Base-by-base conservation (phyloP, 371 early-diverging fungal species). In the Capillidium rhysosporum region DNA sequence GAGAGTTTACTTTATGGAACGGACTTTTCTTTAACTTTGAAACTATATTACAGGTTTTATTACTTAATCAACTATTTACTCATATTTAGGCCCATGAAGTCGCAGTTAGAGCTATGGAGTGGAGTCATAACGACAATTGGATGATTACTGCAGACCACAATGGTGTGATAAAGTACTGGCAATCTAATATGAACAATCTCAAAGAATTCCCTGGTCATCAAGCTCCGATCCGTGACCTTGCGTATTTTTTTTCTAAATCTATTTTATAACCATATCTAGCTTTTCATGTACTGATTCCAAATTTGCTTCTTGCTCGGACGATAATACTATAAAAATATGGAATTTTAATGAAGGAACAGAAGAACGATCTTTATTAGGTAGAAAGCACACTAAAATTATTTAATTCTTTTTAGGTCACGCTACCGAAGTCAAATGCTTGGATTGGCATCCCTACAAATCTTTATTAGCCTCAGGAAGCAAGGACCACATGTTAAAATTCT, bases 1-100 rank as follows among this genome's bases (percentile, higher is more conserved):
- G 99, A 5, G 99, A 99, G 69, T 96, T 99, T 58, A 99, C 99
- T 0, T 68, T 99, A 40, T 99, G 99, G 99, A 98, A 97, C 64
- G 98, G 98, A 4, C 72, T 95, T 34, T 90, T 92, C 0, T 99
- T 99, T 63, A 99, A 99, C 63, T 99, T 99, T 69, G 99, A 99
- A 62, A 98, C 98, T 1, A 98, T 98, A 63, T 66, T 98, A 57
- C 97, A 98, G 75, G 90, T 82, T 61, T 61, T 1, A 24, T 40
- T 53, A 8, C 7, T 2, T 21, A 30, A 43, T 24, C 41, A 8
- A 16, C 29, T 30, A 23, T 20, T 41, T 43, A 9, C 3, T 34
- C 26, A 3, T 5, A 40, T 12, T 46, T 49, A 84, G 77, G 98
- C 98, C 0, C 97, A 95, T 64, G 95, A 93, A 57, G 77, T 82